Evolutionary conservation across 2,329 filamentous ascomycete genomes (phyloP).

Genomic region (Sporothrix globosa): DNA sequence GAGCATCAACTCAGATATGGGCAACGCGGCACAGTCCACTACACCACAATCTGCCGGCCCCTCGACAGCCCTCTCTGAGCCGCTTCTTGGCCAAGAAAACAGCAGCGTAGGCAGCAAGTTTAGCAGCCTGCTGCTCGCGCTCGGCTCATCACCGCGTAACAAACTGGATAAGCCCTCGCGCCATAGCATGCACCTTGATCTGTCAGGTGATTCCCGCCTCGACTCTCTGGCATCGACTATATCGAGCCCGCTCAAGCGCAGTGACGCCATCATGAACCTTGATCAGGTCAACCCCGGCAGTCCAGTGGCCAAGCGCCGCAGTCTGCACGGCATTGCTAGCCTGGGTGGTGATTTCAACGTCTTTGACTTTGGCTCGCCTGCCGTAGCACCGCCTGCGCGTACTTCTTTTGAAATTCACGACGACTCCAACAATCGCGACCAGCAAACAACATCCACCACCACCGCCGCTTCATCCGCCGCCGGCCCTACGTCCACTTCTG

Average conservation of each 20-base stretch:
- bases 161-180: conserved; percentile 55
- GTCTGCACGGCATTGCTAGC: conserved; percentile 74
- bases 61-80: conserved; percentile 40
- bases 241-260: conserved; percentile 87
- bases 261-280: conserved; percentile 85
- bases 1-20: conserved; percentile 69
- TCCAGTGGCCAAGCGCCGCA: conserved; percentile 88
- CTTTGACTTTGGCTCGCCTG: conserved; percentile 60
- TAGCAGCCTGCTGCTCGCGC: conserved; percentile 40
- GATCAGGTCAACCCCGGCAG: conserved; percentile 78
- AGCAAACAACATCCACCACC: conserved; percentile 51
- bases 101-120: conserved; percentile 42
- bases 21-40: conserved; percentile 64
- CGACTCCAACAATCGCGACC: conserved; percentile 51
- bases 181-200: conserved; percentile 62
- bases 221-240: conserved; percentile 58
- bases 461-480: background rate
- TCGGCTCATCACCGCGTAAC: conserved; percentile 50
- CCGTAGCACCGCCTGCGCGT: conserved; percentile 45
- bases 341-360: conserved; percentile 70
- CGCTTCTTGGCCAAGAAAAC: conserved; percentile 49
- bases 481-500: conserved; percentile 36
- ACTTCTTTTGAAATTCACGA: conserved; percentile 54
- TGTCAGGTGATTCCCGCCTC: conserved; percentile 54
- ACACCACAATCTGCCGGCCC: conserved; percentile 48